Base-by-base conservation (phyloP, 768 basidiomycete genomes). In the Candolleomyces eurysporus region DNA sequence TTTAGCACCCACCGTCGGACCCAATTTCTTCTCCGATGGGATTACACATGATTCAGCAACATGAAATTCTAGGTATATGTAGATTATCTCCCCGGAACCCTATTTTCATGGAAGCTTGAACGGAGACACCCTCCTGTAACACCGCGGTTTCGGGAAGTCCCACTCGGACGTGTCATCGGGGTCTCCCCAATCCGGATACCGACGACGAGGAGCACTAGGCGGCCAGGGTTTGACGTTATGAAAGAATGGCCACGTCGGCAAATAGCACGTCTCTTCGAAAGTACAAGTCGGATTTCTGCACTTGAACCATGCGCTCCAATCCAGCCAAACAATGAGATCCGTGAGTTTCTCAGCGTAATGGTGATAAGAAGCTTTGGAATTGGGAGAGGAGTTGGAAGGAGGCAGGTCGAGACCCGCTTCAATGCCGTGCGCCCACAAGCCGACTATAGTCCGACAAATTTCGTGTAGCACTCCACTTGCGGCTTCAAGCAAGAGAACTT, bases 271-370 rank as follows among this genome's bases (percentile, higher is more conserved):
- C 66, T 80, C 78, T 55, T 19, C 26, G 26, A 14, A 22, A 16
- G 14, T 7, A 22, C 32, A 57, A n/a, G 16, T 22, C 43, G 36
- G 21, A 22, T 21, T n/a, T 26, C 19, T 5, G 53, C 84, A 85
- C 48, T 71, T 79, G 2, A 78, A 62, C 83, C 84, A 85, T 6
- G 75, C 67, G 45, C 69, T 75, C 84, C 84, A 86, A 61, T 81
- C 84, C 0, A 85, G 69, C 83, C 65, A 84, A 0, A 39, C 50
- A 75, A 84, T 80, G 21, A 85, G 64, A 62, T 4, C 69, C 61
- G 21, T 26, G 2, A 61, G 4, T 4, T 30, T 17, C 26, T 26
- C 11, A 10, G 19, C 30, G 55, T 56, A 57, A 2, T 3, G 16
- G 13, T 40, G 8, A 3, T 42, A 21, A 5, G 21, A 19, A 3